phyloP scores from a whole-genome alignment of 352 stramenopile genomes.

The Globisporangium spinosum region DNA sequence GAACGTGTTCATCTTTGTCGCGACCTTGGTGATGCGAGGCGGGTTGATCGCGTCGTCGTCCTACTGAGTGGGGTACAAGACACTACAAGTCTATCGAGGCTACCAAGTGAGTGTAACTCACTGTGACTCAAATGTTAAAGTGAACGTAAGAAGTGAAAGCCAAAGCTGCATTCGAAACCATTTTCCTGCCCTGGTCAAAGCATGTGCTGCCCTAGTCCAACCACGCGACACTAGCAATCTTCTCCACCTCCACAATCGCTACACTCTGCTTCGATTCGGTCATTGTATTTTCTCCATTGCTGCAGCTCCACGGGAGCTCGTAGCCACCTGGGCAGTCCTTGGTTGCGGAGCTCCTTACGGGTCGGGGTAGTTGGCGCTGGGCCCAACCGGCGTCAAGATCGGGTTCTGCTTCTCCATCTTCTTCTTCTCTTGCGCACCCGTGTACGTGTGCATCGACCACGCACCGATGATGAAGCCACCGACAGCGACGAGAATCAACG shows the following conservation, averaged over 20 bases:
- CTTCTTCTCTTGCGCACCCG: background rate
- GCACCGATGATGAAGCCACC: slow-evolving; percentile 13
- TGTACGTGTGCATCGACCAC: slow-evolving; percentile 13
- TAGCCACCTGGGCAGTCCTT: background rate
- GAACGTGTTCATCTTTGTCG: slow-evolving; percentile 57
- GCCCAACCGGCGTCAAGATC: slow-evolving; percentile 2
- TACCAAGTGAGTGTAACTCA: background rate
- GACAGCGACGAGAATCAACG: slow-evolving; percentile 7
- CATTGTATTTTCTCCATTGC: background rate
- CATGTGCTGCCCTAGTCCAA: background rate
- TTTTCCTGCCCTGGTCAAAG: background rate
- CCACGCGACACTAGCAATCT: background rate
- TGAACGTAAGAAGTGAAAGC: background rate
- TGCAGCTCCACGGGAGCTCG: background rate
- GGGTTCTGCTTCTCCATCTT: slow-evolving; percentile 11
- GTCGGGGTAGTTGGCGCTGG: slow-evolving; percentile 4
- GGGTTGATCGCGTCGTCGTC: slow-evolving; percentile 35
- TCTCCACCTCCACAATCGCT: background rate
- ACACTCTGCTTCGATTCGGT: background rate
- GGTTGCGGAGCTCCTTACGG: background rate
- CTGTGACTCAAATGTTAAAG: background rate
- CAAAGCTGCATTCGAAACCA: background rate
- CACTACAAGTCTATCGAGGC: background rate
- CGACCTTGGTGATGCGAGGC: slow-evolving; percentile 52
- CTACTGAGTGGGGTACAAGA: slow-evolving; percentile 2